phyloP scores from a whole-genome alignment of 306 rosid genomes.

The Vigna unguiculata region DNA sequence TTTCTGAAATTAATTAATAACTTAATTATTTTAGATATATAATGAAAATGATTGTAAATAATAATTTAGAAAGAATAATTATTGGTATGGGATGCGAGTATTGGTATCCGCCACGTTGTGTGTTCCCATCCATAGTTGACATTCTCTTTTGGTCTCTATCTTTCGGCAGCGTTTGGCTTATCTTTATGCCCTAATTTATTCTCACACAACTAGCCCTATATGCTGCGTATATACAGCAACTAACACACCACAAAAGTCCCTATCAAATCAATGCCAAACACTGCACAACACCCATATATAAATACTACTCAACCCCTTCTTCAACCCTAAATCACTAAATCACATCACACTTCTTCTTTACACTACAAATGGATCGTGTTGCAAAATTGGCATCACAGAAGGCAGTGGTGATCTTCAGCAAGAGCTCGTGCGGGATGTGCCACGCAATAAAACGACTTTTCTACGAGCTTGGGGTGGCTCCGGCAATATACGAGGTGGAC shows the following conservation, averaged over 20 bases:
- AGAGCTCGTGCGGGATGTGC: constrained; percentile 97
- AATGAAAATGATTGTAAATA: no score
- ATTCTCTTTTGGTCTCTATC: constrained; percentile 41
- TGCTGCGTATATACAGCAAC: background rate
- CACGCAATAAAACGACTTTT: constrained; percentile 88
- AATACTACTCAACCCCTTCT: constrained; percentile 35
- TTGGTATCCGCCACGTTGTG: constrained; percentile 30
- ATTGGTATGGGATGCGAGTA: constrained; percentile 20
- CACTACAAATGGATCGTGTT: constrained; percentile 87
- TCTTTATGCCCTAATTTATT: constrained; percentile 48
- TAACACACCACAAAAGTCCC: constrained; percentile 41
- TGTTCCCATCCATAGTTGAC: constrained; percentile 57
- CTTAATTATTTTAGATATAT: no score
- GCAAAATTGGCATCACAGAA: constrained; percentile 77
- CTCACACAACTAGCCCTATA: constrained; percentile 33
- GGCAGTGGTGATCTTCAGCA: constrained; percentile 97
- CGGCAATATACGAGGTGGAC: constrained; percentile 79
- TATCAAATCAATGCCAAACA: constrained; percentile 34
- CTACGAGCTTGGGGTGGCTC: constrained; percentile 93
- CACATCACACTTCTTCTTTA: no score
- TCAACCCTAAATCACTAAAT: constrained; percentile 42
- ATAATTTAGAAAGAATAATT: no score
- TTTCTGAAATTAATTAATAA: no score
- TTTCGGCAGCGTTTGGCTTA: constrained; percentile 54
- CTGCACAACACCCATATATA: constrained; percentile 34